A percentile compares a stretch with the other conserved stretches of the same genome.
Evolutionary conservation across 768 basidiomycete genomes (phyloP).

Genomic region (Kwoniella bestiolae): DNA sequence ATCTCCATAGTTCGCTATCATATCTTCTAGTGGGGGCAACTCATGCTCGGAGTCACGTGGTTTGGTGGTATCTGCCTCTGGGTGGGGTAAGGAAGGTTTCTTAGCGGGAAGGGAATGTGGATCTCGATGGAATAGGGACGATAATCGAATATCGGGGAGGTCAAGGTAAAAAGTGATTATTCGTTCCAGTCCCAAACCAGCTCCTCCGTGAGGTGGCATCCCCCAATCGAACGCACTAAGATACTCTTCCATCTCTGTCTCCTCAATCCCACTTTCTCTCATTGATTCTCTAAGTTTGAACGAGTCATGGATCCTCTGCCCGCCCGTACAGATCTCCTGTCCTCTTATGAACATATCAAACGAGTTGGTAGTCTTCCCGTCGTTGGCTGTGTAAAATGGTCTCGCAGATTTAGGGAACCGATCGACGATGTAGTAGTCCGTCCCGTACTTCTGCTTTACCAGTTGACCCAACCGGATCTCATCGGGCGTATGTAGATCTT

Average conservation of each 20-base stretch:
- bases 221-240: constrained; percentile 90
- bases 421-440: constrained; percentile 97
- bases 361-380: constrained; percentile 82
- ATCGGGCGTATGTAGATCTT: constrained; percentile 93
- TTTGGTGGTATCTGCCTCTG: constrained; percentile 29
- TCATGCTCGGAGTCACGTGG: constrained; percentile 5
- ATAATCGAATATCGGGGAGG: constrained; percentile 87
- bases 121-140: constrained; percentile 91
- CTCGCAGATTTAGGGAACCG: constrained; percentile 93
- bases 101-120: constrained; percentile 71
- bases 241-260: constrained; percentile 85
- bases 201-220: constrained; percentile 93
- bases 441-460: constrained; percentile 87
- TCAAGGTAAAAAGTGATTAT: constrained; percentile 95
- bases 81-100: constrained; percentile 27
- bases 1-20: constrained; percentile 71
- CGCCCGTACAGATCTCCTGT: constrained; percentile 95
- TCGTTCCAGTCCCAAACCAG: constrained; percentile 89
- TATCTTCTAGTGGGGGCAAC: constrained; percentile 60
- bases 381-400: constrained; percentile 96
- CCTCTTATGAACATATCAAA: constrained; percentile 99
- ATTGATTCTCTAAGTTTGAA: constrained; percentile 77
- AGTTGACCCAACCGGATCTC: constrained; percentile 87
- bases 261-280: constrained; percentile 81
- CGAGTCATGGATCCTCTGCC: constrained; percentile 92